Conservation (phyloP, 192 early-diverging fungal genomes). For the Obelidium mucronatum region DNA sequence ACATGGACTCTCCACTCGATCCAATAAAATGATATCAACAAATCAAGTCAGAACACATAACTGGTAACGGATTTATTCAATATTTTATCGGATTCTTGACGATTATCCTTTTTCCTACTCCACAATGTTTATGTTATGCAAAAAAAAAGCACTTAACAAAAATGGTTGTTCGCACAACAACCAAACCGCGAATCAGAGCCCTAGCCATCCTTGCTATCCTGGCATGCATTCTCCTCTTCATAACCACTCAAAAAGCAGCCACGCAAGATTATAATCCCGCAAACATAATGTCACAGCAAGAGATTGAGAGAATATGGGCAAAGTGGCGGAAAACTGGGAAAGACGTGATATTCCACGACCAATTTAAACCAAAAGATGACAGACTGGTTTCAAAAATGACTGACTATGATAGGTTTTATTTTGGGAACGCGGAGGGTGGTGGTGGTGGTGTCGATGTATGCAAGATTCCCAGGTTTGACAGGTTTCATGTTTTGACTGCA, state of each 20-base stretch:
- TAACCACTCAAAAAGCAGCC: neutral
- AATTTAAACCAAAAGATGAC: neutral
- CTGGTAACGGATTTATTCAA: too few relatives aligned
- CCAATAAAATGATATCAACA: too few relatives aligned
- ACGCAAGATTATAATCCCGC: slow-evolving; percentile 13
- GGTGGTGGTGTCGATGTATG: neutral
- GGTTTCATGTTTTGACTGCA: neutral
- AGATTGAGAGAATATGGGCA: slow-evolving; percentile 11
- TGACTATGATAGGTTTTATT: neutral
- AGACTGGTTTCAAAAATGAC: neutral
- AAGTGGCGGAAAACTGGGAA: neutral
- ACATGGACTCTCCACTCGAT: too few relatives aligned
- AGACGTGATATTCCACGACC: slow-evolving; percentile 2
- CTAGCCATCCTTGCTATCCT: neutral
- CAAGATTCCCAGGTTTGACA: slow-evolving; percentile 15
- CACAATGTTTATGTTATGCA: too few relatives aligned
- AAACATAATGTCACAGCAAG: slow-evolving; percentile 11
- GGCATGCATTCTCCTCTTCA: neutral
- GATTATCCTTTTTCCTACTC: too few relatives aligned
- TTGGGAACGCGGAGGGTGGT: neutral
- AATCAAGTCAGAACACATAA: too few relatives aligned
- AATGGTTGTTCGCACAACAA: too few relatives aligned
- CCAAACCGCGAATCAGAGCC: too few relatives aligned
- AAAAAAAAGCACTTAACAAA: too few relatives aligned
- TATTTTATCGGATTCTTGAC: too few relatives aligned